Evolutionary conservation across 139 green algal genomes (phyloP).

Genomic region (Bryopsis sp.): DNA sequence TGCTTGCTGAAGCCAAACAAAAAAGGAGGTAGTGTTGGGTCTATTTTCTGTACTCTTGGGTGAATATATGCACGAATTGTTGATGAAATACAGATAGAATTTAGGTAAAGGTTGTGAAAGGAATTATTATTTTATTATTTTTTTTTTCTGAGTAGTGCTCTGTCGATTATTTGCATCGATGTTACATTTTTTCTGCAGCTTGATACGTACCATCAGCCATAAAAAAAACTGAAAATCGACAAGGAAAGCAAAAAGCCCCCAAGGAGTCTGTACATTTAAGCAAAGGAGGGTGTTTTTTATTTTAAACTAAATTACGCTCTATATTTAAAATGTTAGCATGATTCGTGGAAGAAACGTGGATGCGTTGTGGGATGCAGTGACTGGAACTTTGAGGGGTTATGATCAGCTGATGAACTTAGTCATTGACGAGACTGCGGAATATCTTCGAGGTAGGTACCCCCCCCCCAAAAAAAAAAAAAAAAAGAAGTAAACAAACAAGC

Average conservation of each 20-base stretch:
- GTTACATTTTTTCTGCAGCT: conserved; percentile 4
- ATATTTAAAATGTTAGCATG: background rate
- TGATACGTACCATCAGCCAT: background rate
- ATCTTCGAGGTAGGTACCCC: conserved; percentile 61
- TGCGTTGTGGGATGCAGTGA: conserved; percentile 33
- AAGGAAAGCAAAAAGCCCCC: background rate
- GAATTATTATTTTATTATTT: too few species aligned
- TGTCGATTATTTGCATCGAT: background rate
- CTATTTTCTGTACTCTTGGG: background rate
- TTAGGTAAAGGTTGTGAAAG: too few species aligned
- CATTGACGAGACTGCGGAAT: conserved; percentile 87
- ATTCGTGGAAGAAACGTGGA: too few species aligned
- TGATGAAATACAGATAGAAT: too few species aligned
- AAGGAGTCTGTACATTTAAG: background rate
- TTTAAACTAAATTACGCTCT: background rate
- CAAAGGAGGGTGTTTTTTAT: background rate
- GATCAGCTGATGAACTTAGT: conserved; percentile 98
- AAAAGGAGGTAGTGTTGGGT: background rate
- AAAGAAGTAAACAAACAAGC: background rate
- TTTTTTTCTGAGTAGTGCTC: too few species aligned
- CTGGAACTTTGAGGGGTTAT: conserved; percentile 89
- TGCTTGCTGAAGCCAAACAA: background rate
- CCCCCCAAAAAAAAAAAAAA: background rate
- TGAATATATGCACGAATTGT: too few species aligned
- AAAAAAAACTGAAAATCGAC: background rate